A percentile compares a stretch with the other conserved stretches of the same genome.
Conservation (phyloP, 371 early-diverging fungal species). For the Polyrhizophydium stewartii region DNA sequence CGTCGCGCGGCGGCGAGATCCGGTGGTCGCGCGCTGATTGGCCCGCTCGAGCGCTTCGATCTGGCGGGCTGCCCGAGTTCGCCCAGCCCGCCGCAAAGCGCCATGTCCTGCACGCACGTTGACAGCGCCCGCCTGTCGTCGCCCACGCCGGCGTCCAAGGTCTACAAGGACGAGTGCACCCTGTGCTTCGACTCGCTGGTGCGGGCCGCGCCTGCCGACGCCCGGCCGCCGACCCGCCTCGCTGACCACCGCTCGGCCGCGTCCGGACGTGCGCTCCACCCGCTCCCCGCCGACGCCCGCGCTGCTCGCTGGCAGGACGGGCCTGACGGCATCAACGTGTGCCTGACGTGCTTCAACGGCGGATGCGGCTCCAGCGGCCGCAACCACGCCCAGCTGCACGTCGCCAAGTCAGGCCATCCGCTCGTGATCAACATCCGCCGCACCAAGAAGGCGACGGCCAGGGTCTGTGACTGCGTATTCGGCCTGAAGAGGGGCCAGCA, state of each 20-base stretch:
- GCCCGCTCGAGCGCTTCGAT: no score
- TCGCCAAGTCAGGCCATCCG: constrained; percentile 64
- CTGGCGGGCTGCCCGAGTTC: no score
- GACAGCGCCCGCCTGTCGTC: constrained; percentile 4
- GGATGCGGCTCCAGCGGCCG: constrained; percentile 65
- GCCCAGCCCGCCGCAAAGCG: no score
- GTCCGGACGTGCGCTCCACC: not conserved
- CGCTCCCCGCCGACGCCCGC: not conserved
- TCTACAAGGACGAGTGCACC: constrained; percentile 95
- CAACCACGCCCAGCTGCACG: constrained; percentile 74
- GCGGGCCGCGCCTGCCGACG: not conserved
- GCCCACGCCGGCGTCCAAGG: constrained; percentile 20
- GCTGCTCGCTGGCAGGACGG: constrained; percentile 7
- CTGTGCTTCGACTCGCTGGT: constrained; percentile 89
- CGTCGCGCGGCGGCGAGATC: no score
- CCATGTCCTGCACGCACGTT: constrained; percentile 18
- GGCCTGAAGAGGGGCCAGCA: no score
- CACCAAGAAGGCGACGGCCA: constrained; percentile 28
- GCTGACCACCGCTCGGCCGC: not conserved
- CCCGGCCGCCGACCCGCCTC: not conserved
- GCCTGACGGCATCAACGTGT: constrained; percentile 68
- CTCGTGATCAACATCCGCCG: constrained; percentile 83
- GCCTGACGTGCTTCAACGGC: constrained; percentile 89
- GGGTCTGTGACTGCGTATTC: not conserved
- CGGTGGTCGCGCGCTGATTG: no score